These are phyloP conservation scores for Hibiscus mutabilis DNA, from an alignment of 345 rosid genomes.

Conservation along the genomic window DNA sequence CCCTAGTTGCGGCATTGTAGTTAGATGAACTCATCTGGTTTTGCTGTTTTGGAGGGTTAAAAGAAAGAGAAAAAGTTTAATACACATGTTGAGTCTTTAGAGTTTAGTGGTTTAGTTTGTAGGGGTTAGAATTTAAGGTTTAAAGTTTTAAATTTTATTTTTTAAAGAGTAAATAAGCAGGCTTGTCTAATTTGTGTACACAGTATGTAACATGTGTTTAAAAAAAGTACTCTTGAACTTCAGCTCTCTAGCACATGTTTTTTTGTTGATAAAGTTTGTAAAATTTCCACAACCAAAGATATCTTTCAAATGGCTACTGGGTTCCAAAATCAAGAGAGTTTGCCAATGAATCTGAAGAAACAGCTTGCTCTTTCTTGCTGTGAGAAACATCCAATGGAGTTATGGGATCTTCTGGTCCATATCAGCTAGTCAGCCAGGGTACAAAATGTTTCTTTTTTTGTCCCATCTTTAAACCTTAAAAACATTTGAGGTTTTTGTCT, in stretches of 20 bases:
- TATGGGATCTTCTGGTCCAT: slow-evolving; percentile 89
- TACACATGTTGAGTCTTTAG: too few relatives aligned
- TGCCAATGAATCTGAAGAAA: slow-evolving; percentile 57
- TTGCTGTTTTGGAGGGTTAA: not conserved
- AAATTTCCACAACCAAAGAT: too few relatives aligned
- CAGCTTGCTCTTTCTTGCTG: slow-evolving; percentile 79
- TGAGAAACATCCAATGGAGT: slow-evolving; percentile 82
- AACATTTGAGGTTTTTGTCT: not conserved
- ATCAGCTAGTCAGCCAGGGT: slow-evolving; percentile 78
- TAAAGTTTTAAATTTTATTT: too few relatives aligned
- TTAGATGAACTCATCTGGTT: not conserved
- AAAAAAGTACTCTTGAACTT: slow-evolving; percentile 6
- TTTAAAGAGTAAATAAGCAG: too few relatives aligned
- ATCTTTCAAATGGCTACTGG: slow-evolving; percentile 25
- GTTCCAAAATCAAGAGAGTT: slow-evolving; percentile 22
- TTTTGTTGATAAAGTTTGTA: not conserved
- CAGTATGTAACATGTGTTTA: too few relatives aligned
- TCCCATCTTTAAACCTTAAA: not conserved
- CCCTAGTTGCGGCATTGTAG: too few relatives aligned
- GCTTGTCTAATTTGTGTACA: too few relatives aligned
- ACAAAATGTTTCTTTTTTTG: slow-evolving; percentile 9
- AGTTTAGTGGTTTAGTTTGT: too few relatives aligned
- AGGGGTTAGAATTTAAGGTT: too few relatives aligned
- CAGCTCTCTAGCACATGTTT: slow-evolving; percentile 4
- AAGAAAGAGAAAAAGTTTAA: too few relatives aligned